Evolutionary conservation across 345 rosid genomes (phyloP).

Genomic region (Hibiscus mutabilis): DNA sequence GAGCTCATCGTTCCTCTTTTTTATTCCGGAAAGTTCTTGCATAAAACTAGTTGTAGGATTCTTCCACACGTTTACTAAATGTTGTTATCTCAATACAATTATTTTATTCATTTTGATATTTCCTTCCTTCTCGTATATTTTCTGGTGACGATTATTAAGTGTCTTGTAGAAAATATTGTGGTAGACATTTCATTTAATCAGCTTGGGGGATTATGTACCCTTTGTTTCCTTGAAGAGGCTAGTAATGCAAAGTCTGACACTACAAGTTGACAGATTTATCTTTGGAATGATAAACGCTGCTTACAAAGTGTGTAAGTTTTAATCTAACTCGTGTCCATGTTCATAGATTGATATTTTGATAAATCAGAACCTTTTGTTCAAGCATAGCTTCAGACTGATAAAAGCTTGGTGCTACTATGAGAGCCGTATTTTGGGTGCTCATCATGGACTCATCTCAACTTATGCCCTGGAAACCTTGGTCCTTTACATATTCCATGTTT

Average conservation of each 20-base stretch:
- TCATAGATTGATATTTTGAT: constrained; percentile 81
- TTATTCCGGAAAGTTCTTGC: neutral
- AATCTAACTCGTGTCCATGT: constrained; percentile 11
- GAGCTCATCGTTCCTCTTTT: constrained; percentile 20
- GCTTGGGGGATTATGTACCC: constrained; percentile 96
- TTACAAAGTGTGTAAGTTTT: neutral
- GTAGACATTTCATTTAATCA: constrained; percentile 96
- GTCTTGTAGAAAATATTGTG: constrained; percentile 94
- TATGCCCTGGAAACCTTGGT: constrained; percentile 96
- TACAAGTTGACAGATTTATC: constrained; percentile 3
- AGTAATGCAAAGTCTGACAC: constrained; percentile 9
- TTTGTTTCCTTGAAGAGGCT: constrained; percentile 99
- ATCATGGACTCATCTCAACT: constrained; percentile 96
- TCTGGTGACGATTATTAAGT: constrained; percentile 94
- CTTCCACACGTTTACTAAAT: neutral
- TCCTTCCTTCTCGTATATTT: constrained; percentile 4
- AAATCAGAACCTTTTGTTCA: constrained; percentile 77
- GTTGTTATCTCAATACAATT: neutral
- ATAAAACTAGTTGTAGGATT: neutral
- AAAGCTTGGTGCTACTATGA: constrained; percentile 99
- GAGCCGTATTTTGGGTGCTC: constrained; percentile 98
- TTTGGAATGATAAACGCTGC: neutral
- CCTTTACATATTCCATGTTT: constrained; percentile 94
- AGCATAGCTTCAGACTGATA: constrained; percentile 87
- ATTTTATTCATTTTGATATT: constrained; percentile 1